phyloP scores from a whole-genome alignment of 768 basidiomycete species.

The Boletus rubroflammeus region DNA sequence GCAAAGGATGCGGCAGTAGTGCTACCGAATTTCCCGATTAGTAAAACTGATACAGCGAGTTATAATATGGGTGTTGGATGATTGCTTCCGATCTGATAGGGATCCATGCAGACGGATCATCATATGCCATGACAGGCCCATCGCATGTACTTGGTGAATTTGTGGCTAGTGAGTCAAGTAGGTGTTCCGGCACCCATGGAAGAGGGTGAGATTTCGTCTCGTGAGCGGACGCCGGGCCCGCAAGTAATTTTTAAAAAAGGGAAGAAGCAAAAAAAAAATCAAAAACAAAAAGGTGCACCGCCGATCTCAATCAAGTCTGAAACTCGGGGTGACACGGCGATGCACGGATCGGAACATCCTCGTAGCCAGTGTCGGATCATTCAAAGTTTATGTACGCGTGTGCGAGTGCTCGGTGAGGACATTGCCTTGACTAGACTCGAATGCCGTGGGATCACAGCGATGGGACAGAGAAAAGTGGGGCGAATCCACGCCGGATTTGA shows the following conservation, averaged over 20 bases:
- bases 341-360: not conserved
- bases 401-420: not conserved
- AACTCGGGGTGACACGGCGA: not conserved
- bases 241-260: not conserved
- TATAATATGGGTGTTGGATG: not conserved
- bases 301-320: not conserved
- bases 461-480: not conserved
- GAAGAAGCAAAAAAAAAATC: not conserved
- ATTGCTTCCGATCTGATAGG: not conserved
- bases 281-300: not conserved
- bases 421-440: not conserved
- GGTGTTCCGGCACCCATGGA: not conserved
- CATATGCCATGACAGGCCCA: not conserved
- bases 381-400: not conserved
- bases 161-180: not conserved
- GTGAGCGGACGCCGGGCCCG: not conserved
- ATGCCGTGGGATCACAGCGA: not conserved
- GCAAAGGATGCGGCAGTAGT: too few relatives aligned
- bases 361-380: not conserved
- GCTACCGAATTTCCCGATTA: not conserved
- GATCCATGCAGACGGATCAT: too few relatives aligned
- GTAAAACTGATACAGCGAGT: not conserved
- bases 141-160: not conserved
- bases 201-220: not conserved
- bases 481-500: not conserved